Evolutionary conservation across 768 basidiomycete genomes (phyloP), one percentile per base, ranked within the genome.

Genomic region (Cystobasidiopsis lactophilus): DNA sequence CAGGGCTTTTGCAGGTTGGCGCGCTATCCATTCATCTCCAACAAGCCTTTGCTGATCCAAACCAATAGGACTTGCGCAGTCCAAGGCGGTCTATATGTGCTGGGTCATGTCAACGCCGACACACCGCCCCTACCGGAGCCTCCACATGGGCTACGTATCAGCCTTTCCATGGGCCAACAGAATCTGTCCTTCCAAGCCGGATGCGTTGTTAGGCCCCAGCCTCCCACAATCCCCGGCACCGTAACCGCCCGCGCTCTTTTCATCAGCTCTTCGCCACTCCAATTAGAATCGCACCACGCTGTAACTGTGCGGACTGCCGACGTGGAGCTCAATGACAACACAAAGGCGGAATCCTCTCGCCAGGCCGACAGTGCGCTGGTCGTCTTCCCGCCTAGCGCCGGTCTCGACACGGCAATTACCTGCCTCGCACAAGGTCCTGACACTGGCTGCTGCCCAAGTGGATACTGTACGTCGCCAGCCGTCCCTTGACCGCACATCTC

Each of bases 61-160:
- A 16, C 24, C 29, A 79, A 77, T 63, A 83, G 88, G 19, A 76
- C 80, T 18, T 72, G 83, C 10, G 89, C 89, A 2, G 91, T 96
- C 0, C 63, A 66, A 39, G 70, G 69, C 2, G 68, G 68, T 0
- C 68, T 66, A 13, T 71, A 71, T 53, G 65, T 72, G 47, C 63
- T 72, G 5, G 68, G 68, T 2, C 50, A 62, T 7, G 56, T 48
- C 38, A 55, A 57, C 50, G 35, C 49, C 41, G 38, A 38, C 9
- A 21, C 27, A 33, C 58, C 51, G 35, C 35, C 23, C 5, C 52
- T 54, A 29, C 52, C 60, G 16, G 54, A 47, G 24, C 39, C 58
- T 24, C 30, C 5, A n/a, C 24, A 27, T n/a, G 30, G 31, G 26
- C 35, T 19, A 27, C 31, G 49, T 2, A 46, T 37, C 21, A 19